phyloP scores from a whole-genome alignment of 2,329 filamentous ascomycete species.

The Sporothrix curviconia region DNA sequence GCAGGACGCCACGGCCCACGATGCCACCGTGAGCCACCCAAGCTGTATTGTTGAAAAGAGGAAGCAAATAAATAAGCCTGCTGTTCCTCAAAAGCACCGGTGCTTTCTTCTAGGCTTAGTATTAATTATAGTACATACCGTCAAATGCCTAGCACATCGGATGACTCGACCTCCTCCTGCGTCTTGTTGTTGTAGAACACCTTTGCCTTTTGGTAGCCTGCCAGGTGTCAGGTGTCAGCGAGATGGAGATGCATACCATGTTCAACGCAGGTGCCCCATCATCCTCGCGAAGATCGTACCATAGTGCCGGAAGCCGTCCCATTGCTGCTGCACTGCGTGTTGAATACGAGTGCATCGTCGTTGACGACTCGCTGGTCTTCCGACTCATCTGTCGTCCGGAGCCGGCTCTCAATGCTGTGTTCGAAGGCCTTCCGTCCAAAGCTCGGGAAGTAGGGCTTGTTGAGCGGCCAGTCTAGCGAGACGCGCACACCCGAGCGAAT shows the following conservation, averaged over 20 bases:
- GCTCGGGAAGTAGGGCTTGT: conserved; percentile 7
- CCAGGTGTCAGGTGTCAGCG: too few species aligned
- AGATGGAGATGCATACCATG: too few species aligned
- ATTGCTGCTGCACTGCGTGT: conserved; percentile 24
- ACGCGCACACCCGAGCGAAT: conserved; percentile 47
- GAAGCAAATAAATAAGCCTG: not conserved
- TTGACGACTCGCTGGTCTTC: conserved; percentile 21
- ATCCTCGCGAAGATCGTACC: not conserved
- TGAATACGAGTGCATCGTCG: conserved; percentile 27
- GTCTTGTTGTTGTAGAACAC: conserved; percentile 37
- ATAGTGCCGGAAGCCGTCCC: conserved; percentile 34
- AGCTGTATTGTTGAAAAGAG: conserved; percentile 1
- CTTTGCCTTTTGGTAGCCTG: conserved; percentile 34
- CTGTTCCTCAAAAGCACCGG: not conserved
- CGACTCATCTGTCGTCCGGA: not conserved
- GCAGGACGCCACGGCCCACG: conserved; percentile 38
- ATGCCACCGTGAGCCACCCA: conserved; percentile 35
- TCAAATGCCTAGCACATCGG: conserved; percentile 37
- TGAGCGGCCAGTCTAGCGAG: conserved; percentile 29
- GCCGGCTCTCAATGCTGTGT: conserved; percentile 1
- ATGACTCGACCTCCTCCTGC: conserved; percentile 31
- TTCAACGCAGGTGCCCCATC: too few species aligned
- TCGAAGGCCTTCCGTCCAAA: conserved; percentile 16
- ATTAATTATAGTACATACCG: conserved; percentile 3
- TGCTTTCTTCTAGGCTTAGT: not conserved